phyloP scores from a whole-genome alignment of 1,284 basidiomycete genomes.

The Ustilago hordei region DNA sequence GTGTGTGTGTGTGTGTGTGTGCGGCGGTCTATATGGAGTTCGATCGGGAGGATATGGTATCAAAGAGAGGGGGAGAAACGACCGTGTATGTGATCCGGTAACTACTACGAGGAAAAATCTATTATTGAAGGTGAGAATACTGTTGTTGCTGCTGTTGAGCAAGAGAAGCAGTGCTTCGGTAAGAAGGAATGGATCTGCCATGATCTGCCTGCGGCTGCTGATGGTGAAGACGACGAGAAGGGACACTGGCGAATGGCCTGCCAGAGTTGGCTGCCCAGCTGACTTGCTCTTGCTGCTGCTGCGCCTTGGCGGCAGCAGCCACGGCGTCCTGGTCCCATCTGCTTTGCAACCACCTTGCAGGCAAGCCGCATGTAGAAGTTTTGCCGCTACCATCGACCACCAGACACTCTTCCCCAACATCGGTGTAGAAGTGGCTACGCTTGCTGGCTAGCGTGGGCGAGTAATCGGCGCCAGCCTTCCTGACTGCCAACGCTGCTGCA shows the following conservation, averaged over 20 bases:
- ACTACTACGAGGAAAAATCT: background rate
- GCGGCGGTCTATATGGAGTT: conserved; percentile 9
- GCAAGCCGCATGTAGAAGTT: conserved; percentile 22
- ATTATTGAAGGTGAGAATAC: conserved; percentile 12
- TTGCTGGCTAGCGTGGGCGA: conserved; percentile 39
- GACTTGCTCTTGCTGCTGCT: conserved; percentile 14
- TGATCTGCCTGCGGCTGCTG: conserved; percentile 16
- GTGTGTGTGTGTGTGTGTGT: conserved; percentile 3
- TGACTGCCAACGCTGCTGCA: background rate
- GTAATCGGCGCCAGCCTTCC: conserved; percentile 10
- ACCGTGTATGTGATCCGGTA: conserved; percentile 12
- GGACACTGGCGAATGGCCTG: conserved; percentile 31
- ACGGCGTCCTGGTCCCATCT: conserved; percentile 35
- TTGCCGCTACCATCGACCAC: conserved; percentile 21
- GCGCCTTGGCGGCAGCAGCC: conserved; percentile 13
- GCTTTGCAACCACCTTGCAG: conserved; percentile 37
- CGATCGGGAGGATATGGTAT: conserved; percentile 12
- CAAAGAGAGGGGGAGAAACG: conserved; percentile 2
- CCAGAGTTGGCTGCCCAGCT: conserved; percentile 9
- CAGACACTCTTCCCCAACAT: conserved; percentile 17
- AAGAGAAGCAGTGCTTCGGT: conserved; percentile 28
- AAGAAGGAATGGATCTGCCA: conserved; percentile 27
- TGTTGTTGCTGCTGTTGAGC: conserved; percentile 25
- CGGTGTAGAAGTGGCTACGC: conserved; percentile 17
- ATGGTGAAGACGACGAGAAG: conserved; percentile 7